Conservation (phyloP, 1,284 basidiomycete species). For the Caloboletus firmus region DNA sequence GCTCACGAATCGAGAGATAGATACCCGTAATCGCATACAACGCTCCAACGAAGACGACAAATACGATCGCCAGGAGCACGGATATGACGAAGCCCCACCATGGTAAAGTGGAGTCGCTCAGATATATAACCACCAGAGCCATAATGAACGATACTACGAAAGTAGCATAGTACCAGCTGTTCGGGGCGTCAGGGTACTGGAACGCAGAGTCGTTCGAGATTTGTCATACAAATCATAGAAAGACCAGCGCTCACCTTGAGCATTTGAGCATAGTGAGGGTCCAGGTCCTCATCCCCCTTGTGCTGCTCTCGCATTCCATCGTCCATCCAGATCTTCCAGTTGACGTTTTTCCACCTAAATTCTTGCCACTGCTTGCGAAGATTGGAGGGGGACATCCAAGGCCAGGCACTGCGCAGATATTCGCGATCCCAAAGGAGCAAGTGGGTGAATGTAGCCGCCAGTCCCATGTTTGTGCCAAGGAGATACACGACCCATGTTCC, state of each 20-base stretch:
- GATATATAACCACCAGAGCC: slow-evolving; percentile 49
- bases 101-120: slow-evolving; percentile 50
- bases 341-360: slow-evolving; percentile 30
- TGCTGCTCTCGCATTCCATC: slow-evolving; percentile 38
- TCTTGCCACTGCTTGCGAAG: slow-evolving; percentile 28
- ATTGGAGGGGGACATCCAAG: slow-evolving; percentile 39
- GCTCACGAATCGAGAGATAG: slow-evolving; percentile 46
- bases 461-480: slow-evolving; percentile 30
- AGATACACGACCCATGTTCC: slow-evolving; percentile 43
- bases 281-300: slow-evolving; percentile 36
- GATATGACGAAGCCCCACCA: slow-evolving; percentile 49
- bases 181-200: slow-evolving; percentile 48
- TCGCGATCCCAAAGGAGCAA: slow-evolving; percentile 51
- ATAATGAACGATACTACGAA: slow-evolving; percentile 42
- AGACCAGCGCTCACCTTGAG: slow-evolving; percentile 39
- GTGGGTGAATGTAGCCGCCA: slow-evolving; percentile 53
- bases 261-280: slow-evolving; percentile 58
- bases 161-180: slow-evolving; percentile 47
- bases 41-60: slow-evolving; percentile 49
- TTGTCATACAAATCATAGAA: background rate
- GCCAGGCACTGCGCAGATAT: slow-evolving; percentile 46
- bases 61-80: slow-evolving; percentile 40
- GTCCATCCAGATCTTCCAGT: slow-evolving; percentile 48
- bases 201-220: background rate
- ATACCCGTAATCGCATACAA: slow-evolving; percentile 56